A percentile compares a stretch with the other conserved stretches of the same genome.
Evolutionary conservation across 2,329 filamentous ascomycete species (phyloP).

Genomic region (Colletotrichum lupini): DNA sequence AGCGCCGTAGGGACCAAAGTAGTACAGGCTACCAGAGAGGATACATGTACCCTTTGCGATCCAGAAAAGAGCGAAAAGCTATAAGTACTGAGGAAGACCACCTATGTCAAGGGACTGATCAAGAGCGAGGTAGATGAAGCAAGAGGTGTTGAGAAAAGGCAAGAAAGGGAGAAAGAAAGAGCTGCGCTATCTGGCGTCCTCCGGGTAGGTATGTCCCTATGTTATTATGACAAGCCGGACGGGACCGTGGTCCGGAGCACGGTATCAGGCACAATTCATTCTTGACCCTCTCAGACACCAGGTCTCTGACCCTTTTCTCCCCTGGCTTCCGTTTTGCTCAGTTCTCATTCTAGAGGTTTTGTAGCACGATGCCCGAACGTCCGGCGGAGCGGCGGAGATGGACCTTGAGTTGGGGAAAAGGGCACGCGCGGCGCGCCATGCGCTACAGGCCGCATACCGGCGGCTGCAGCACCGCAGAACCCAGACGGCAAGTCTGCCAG

Average conservation of each 20-base stretch:
- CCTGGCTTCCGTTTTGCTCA: background rate
- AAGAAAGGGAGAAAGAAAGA: background rate
- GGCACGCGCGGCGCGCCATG: background rate
- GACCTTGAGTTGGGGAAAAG: conserved; percentile 12
- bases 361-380: background rate
- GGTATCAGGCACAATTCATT: conserved; percentile 1
- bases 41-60: background rate
- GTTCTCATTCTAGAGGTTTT: background rate
- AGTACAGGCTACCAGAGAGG: background rate
- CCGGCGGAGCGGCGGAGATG: conserved; percentile 8
- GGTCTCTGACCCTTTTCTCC: background rate
- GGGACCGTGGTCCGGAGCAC: background rate
- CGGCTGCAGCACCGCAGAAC: too few species aligned
- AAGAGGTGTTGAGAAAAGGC: background rate
- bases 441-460: background rate
- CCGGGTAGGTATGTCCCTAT: background rate
- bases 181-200: background rate
- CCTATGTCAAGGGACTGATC: background rate
- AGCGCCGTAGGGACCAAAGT: background rate
- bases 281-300: background rate
- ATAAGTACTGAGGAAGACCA: background rate
- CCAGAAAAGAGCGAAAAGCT: background rate
- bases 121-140: background rate
- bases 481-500: background rate
- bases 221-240: background rate